These are phyloP conservation scores for Phytophthora meadii DNA, from an alignment of 352 stramenopile species.

Conservation along the genomic window DNA sequence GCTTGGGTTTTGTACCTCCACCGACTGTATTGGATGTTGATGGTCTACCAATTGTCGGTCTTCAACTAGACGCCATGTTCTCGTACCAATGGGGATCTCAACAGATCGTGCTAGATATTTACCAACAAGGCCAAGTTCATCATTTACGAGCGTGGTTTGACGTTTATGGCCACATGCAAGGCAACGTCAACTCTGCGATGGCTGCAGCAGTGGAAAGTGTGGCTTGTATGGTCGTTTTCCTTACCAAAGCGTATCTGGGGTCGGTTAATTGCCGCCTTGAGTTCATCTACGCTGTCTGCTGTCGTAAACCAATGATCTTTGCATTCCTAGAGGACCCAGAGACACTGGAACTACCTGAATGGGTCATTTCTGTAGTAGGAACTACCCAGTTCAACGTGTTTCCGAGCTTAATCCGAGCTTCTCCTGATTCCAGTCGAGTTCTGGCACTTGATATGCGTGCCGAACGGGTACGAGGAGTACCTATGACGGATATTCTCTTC, in stretches of 20 bases:
- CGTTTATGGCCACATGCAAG: slow-evolving; percentile 71
- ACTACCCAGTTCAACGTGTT: slow-evolving; percentile 45
- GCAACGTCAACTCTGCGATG: slow-evolving; percentile 73
- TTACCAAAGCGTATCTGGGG: slow-evolving; percentile 51
- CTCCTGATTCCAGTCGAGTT: slow-evolving; percentile 14
- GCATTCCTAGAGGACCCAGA: slow-evolving; percentile 48
- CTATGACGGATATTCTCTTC: slow-evolving; percentile 49
- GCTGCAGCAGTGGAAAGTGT: slow-evolving; percentile 62
- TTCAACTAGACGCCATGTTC: slow-evolving; percentile 63
- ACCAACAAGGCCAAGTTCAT: slow-evolving; percentile 50
- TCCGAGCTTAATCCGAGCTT: slow-evolving; percentile 34
- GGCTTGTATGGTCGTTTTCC: slow-evolving; percentile 61
- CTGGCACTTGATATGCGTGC: slow-evolving; percentile 44
- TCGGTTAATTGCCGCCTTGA: slow-evolving; percentile 71
- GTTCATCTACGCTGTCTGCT: slow-evolving; percentile 53
- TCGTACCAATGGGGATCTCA: slow-evolving; percentile 68
- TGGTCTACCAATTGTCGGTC: slow-evolving; percentile 40
- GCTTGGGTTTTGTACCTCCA: slow-evolving; percentile 29
- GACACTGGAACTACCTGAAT: slow-evolving; percentile 38
- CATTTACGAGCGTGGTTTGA: slow-evolving; percentile 60
- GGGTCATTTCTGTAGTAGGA: slow-evolving; percentile 46
- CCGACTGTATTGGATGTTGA: slow-evolving; percentile 49
- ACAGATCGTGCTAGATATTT: slow-evolving; percentile 42
- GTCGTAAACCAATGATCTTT: slow-evolving; percentile 55
- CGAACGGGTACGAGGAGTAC: slow-evolving; percentile 34